Base-by-base conservation (phyloP, 164 flowering plant species). In the Taxillus chinensis region DNA sequence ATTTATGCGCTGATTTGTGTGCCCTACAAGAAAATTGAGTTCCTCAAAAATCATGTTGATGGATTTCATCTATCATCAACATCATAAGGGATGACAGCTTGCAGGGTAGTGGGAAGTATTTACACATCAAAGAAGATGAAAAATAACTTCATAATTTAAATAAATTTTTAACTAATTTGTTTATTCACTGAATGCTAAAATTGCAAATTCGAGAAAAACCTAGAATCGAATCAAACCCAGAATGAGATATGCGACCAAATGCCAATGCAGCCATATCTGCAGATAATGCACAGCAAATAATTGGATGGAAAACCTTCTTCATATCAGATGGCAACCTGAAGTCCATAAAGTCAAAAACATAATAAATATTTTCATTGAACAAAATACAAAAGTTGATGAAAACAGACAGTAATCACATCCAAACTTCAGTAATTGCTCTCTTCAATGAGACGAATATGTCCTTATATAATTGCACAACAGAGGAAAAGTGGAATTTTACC, bases 291-390 rank as follows among this genome's bases (percentile, higher is more conserved):
- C 96, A 90, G 59, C 92, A 86, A 57, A 92, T 84, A 64, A 92
- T 92, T 40, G 98, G 98, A 78, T 92, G 98, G 72, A 92, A 78
- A 41, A 90, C 78, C 61, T 61, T 88, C 84, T 90, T 92, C 67
- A 81, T 73, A 65, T 39, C 72, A 62, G 91, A 76, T 17, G 96
- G 96, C 40, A 90, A 77, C 74, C 98, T 92, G 75, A 59, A 75
- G 64, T 60, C 13, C 50, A 70, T 40, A 27, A 62, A 41, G n/a
- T n/a, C 38, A 17, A 17, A 5, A 48, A 41, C 13, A 68, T 55
- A 9, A 16, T 17, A 40, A 57, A 37, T 58, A n/a, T 43, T 39
- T 43, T 52, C 16, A 39, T 12, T 27, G 27, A 27, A 27, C 27
- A 27, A 27, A 27, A 27, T 27, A 27, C 1, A 27, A 27, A 27